These are phyloP conservation scores for Phoma sp. DNA, from an alignment of 2,329 filamentous ascomycete genomes.

Conservation along the genomic window DNA sequence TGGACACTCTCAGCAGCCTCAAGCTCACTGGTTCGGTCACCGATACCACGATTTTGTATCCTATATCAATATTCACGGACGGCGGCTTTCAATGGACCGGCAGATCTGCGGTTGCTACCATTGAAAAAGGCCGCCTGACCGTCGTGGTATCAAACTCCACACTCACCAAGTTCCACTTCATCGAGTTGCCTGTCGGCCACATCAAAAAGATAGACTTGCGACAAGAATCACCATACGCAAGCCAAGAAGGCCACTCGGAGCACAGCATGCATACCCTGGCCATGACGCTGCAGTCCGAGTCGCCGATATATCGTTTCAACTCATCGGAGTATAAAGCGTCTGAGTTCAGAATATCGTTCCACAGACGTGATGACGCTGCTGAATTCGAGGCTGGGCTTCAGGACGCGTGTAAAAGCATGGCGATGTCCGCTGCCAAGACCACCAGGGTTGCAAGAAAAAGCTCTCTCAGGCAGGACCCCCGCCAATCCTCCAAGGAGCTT, in stretches of 20 bases:
- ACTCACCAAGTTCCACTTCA: slow-evolving; percentile 25
- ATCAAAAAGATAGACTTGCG: slow-evolving; percentile 19
- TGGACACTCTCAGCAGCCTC: slow-evolving; percentile 32
- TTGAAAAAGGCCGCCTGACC: slow-evolving; percentile 29
- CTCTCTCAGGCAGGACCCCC: neutral
- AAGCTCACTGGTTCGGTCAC: slow-evolving; percentile 13
- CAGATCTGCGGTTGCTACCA: slow-evolving; percentile 20
- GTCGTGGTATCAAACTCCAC: slow-evolving; percentile 27
- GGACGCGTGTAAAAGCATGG: neutral
- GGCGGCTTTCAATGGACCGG: slow-evolving; percentile 33
- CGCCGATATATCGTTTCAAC: slow-evolving; percentile 34
- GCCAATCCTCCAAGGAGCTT: neutral
- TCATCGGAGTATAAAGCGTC: slow-evolving; percentile 20
- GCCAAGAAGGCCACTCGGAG: slow-evolving; percentile 11
- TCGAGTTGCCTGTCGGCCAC: slow-evolving; percentile 37
- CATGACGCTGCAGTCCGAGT: neutral
- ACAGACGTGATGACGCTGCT: slow-evolving; percentile 21
- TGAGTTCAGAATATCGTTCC: slow-evolving; percentile 32
- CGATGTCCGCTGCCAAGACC: neutral
- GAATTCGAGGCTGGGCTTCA: slow-evolving; percentile 23
- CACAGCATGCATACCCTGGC: slow-evolving; percentile 12
- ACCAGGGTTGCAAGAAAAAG: neutral
- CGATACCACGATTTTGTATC: slow-evolving; percentile 28
- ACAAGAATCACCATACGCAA: slow-evolving; percentile 12
- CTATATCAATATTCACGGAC: slow-evolving; percentile 27